These are phyloP conservation scores for Anastatica hierochuntica DNA, from an alignment of 345 rosid species.

Conservation along the genomic window DNA sequence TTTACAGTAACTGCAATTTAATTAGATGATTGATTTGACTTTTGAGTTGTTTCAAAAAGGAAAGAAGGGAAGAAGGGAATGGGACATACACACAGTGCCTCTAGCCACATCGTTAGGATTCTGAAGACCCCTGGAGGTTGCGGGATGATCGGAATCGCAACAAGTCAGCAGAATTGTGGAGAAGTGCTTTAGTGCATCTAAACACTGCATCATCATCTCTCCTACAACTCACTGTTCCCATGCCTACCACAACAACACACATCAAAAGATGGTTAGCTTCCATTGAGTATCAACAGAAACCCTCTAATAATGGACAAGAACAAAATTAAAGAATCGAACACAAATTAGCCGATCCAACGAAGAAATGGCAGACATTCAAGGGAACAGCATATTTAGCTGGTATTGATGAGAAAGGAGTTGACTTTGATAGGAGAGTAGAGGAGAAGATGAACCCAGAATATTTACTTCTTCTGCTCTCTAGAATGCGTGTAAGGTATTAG, in stretches of 20 bases:
- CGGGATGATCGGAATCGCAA: constrained; percentile 45
- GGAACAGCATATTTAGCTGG: too few species aligned
- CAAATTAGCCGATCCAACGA: neutral
- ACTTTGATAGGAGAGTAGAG: constrained; percentile 18
- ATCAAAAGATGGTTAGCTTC: neutral
- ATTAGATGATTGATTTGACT: neutral
- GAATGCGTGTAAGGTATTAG: constrained; percentile 3
- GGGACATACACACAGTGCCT: constrained; percentile 65
- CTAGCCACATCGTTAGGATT: constrained; percentile 60
- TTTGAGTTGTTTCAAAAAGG: neutral
- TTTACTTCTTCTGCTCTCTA: too few species aligned
- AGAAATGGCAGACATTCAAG: constrained; percentile 8
- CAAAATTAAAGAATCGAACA: constrained; percentile 14
- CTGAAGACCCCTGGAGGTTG: constrained; percentile 38
- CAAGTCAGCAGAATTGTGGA: constrained; percentile 37
- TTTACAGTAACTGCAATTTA: constrained; percentile 68
- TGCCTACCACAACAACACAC: constrained; percentile 34
- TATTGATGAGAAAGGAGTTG: constrained; percentile 3
- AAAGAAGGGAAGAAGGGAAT: neutral
- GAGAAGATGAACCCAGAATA: too few species aligned
- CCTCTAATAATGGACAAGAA: neutral
- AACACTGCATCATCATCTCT: constrained; percentile 51
- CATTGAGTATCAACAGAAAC: neutral
- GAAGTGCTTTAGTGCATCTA: constrained; percentile 44
- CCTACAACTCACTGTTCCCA: constrained; percentile 42